Base-by-base conservation (phyloP, 2,329 filamentous ascomycete genomes). In the Arthrinium phaeospermum region DNA sequence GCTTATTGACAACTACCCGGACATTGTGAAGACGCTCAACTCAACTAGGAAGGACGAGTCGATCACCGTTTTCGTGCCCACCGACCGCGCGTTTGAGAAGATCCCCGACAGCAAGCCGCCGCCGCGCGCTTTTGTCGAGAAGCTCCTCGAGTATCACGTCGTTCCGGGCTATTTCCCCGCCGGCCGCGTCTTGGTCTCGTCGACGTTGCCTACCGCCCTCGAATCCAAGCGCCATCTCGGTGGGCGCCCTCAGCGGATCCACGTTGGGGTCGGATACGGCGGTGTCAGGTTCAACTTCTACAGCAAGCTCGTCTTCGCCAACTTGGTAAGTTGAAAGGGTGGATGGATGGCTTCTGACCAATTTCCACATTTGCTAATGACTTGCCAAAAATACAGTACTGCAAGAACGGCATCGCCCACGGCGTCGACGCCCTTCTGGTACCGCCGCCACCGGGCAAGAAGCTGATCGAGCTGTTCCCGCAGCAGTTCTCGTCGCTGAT, bases 371-470 rank as follows among this genome's bases (percentile, higher is more conserved):
- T 30, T 69, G 13, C 71, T 72, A 49, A 72, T 44, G 51, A 7
- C 1, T 10, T 14, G n/a, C 0, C 34, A 14, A 27, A 27, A 51
- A 13, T 12, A 24, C 64, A 92, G 91, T 87, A 89, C 79, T 92
- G 91, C 53, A 91, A 89, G 74, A 97, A 97, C 79, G 95, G 95
- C 57, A 86, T 96, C 51, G 90, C 97, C 75, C 95, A 98, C 81
- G 92, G 89, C 64, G 84, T 98, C 71, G 90, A 95, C 83, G 87
- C 85, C 74, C 85, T 96, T 71, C 87, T 98, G n/a, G 78, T 96
- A 12, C 94, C 94, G 3, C 95, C 95, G 0, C 91, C 93, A 85
- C 90, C 61, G 85, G 90, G 70, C 79, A 78, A 37, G 78, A 83
- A 71, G 24, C 72, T 79, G 34, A 81, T 90, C 67, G 86, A 89